Evolutionary conservation across 805 yeast species (phyloP).

Genomic region (Nakazawaea ambrosiae): DNA sequence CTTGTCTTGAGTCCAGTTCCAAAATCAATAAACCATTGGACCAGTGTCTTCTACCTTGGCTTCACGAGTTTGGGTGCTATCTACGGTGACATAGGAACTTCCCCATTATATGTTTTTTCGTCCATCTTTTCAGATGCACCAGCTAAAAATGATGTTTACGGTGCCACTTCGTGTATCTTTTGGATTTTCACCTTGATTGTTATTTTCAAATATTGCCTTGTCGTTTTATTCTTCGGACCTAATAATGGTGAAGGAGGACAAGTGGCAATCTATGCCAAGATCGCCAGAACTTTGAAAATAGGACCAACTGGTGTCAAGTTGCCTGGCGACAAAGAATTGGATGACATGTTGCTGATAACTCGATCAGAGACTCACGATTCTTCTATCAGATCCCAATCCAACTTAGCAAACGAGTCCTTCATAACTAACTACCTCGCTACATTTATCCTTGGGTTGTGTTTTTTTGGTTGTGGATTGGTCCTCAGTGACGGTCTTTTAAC

Average conservation of each 20-base stretch:
- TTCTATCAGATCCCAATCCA: slow-evolving; percentile 16
- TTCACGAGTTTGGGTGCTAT: slow-evolving; percentile 53
- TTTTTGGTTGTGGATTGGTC: slow-evolving; percentile 50
- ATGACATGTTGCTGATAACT: slow-evolving; percentile 25
- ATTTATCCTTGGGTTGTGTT: slow-evolving; percentile 32
- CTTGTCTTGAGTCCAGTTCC: not conserved
- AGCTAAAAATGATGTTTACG: slow-evolving; percentile 36
- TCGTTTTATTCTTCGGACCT: slow-evolving; percentile 45
- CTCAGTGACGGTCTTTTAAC: slow-evolving; percentile 56
- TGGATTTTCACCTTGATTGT: slow-evolving; percentile 50
- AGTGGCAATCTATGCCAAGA: slow-evolving; percentile 54
- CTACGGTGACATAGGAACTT: slow-evolving; percentile 58
- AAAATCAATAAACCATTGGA: slow-evolving; percentile 1
- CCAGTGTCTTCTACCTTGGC: slow-evolving; percentile 17
- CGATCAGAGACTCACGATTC: slow-evolving; percentile 32
- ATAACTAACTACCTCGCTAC: slow-evolving; percentile 25
- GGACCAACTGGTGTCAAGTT: slow-evolving; percentile 39
- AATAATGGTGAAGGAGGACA: slow-evolving; percentile 61
- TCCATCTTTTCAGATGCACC: slow-evolving; percentile 23
- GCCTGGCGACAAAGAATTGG: slow-evolving; percentile 29
- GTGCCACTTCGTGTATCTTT: slow-evolving; percentile 46
- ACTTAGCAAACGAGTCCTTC: slow-evolving; percentile 15
- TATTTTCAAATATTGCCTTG: slow-evolving; percentile 40
- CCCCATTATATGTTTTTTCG: slow-evolving; percentile 46
- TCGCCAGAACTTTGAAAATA: slow-evolving; percentile 40